A percentile compares a stretch with the other conserved stretches of the same genome.
These are phyloP conservation scores for Backusella australiensis DNA, from an alignment of 192 early-diverging fungal species.

Conservation along the genomic window DNA sequence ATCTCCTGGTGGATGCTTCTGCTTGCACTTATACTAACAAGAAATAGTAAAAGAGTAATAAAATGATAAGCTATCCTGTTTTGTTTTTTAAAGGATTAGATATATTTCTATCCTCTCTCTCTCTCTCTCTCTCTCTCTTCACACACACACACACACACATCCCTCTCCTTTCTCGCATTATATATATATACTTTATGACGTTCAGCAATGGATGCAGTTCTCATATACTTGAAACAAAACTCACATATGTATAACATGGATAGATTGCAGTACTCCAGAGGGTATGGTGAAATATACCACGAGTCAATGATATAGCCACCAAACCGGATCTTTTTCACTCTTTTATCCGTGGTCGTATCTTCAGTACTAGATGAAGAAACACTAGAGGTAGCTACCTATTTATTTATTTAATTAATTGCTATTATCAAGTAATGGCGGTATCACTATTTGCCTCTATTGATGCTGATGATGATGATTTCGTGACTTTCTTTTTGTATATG, in stretches of 20 bases:
- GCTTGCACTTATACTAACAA: slow-evolving; percentile 66
- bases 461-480: neutral
- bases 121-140: neutral
- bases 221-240: slow-evolving; percentile 98
- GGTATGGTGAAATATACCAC: slow-evolving; percentile 95
- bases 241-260: slow-evolving; percentile 88
- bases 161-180: neutral
- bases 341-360: neutral
- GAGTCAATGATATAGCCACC: slow-evolving; percentile 72
- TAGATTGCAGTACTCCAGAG: slow-evolving; percentile 88
- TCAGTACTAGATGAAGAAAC: neutral
- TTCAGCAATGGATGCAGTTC: slow-evolving; percentile 72
- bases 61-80: neutral
- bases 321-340: neutral
- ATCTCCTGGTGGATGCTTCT: slow-evolving; percentile 90
- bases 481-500: neutral
- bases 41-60: neutral
- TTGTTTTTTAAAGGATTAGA: neutral
- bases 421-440: neutral
- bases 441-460: neutral
- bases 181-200: slow-evolving; percentile 64
- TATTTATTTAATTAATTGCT: neutral
- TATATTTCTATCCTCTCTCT: neutral
- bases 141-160: neutral
- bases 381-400: neutral